Conservation (phyloP, 176 grass and related monocot genomes). For the Pharus latifolius region DNA sequence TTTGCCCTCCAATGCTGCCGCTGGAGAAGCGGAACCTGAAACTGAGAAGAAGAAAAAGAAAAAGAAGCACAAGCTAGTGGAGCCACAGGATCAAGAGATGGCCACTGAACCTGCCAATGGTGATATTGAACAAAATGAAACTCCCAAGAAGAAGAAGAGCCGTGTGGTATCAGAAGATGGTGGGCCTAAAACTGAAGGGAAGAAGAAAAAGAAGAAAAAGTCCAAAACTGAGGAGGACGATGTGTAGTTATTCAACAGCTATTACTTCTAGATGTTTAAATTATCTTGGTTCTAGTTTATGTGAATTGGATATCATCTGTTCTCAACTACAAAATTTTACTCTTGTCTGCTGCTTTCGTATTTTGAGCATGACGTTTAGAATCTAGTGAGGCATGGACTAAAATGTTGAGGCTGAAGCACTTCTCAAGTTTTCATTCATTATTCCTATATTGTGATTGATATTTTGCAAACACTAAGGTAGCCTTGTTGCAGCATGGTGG, state of each 20-base stretch:
- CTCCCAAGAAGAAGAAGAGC: slow-evolving; percentile 36
- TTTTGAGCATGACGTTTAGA: background rate
- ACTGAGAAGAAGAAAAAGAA: slow-evolving; percentile 49
- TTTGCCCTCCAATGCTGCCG: background rate
- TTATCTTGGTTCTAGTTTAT: background rate
- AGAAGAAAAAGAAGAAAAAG: slow-evolving; percentile 40
- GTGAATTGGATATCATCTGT: background rate
- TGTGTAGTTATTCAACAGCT: background rate
- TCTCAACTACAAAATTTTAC: background rate
- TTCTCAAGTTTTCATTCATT: background rate
- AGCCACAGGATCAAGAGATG: slow-evolving; percentile 4
- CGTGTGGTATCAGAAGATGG: background rate
- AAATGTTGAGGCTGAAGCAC: background rate
- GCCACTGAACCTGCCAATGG: background rate
- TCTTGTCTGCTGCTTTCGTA: background rate
- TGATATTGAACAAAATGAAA: slow-evolving; percentile 16
- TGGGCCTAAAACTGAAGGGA: slow-evolving; percentile 27
- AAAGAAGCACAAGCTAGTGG: slow-evolving; percentile 23
- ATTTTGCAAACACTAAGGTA: background rate
- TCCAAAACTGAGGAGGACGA: background rate
- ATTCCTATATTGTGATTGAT: background rate
- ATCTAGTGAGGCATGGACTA: background rate
- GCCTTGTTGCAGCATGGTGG: background rate
- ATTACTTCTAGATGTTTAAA: background rate
- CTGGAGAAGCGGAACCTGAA: slow-evolving; percentile 22